A percentile compares a stretch with the other conserved stretches of the same genome.
Conservation (phyloP, 2,329 filamentous ascomycete genomes). For the Trichoderma sp. region DNA sequence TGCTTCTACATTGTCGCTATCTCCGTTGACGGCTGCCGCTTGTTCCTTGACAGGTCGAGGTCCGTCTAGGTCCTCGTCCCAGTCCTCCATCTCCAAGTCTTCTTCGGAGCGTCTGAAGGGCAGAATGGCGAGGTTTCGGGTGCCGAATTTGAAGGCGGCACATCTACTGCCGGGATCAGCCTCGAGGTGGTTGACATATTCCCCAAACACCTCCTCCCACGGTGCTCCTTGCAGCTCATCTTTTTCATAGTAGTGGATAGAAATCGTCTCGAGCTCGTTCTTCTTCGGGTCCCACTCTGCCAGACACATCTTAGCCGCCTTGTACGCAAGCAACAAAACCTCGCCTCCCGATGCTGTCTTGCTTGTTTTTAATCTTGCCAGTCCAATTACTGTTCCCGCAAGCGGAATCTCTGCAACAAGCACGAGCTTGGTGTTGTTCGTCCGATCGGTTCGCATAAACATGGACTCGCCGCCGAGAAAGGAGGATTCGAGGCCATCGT, state of each 20-base stretch:
- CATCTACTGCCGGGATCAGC: slow-evolving; percentile 92
- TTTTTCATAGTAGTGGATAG: slow-evolving; percentile 97
- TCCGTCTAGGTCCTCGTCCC: slow-evolving; percentile 78
- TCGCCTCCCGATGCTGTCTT: slow-evolving; percentile 78
- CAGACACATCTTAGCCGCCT: slow-evolving; percentile 89
- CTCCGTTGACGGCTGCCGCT: slow-evolving; percentile 36
- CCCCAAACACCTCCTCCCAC: slow-evolving; percentile 73
- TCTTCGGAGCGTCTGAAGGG: slow-evolving; percentile 85
- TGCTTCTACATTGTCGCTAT: slow-evolving; percentile 47
- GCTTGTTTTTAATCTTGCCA: slow-evolving; percentile 72
- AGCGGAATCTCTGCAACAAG: slow-evolving; percentile 82
- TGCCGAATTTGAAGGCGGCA: slow-evolving; percentile 88
- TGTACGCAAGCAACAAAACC: slow-evolving; percentile 77
- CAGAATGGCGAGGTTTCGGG: slow-evolving; percentile 84
- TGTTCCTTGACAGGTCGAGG: slow-evolving; percentile 54
- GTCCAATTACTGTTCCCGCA: slow-evolving; percentile 78
- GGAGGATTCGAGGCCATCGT: slow-evolving; percentile 64
- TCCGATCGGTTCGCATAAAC: slow-evolving; percentile 60
- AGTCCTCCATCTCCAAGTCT: slow-evolving; percentile 88
- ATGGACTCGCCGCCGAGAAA: slow-evolving; percentile 64
- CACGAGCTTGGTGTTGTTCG: slow-evolving; percentile 72
- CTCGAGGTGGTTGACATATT: slow-evolving; percentile 76
- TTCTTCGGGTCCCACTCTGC: slow-evolving; percentile 89
- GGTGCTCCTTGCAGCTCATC: slow-evolving; percentile 82
- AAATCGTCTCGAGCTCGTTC: slow-evolving; percentile 78